A percentile compares a stretch with the other conserved stretches of the same genome.
Conservation (phyloP, 345 rosid genomes). For the Acer negundo region DNA sequence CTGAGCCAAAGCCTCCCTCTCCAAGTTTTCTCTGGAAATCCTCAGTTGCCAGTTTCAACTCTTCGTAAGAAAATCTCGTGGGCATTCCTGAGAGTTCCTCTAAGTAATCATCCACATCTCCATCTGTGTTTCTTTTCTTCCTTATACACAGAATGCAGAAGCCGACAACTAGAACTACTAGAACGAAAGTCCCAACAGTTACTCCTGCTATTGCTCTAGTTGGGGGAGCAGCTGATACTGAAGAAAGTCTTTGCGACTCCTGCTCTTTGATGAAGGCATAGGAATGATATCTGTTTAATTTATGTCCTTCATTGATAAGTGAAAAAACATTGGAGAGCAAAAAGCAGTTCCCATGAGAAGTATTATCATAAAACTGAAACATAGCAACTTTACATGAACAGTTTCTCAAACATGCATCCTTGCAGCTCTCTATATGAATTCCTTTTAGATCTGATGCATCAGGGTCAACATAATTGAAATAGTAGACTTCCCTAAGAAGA, state of each 20-base stretch:
- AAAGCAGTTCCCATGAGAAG: neutral
- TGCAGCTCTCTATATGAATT: no score
- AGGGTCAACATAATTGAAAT: neutral
- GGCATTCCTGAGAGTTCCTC: neutral
- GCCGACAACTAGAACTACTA: neutral
- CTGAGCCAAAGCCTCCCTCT: neutral
- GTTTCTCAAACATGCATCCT: neutral
- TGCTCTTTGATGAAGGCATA: neutral
- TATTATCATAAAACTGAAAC: neutral
- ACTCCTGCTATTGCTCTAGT: neutral
- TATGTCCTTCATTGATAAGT: neutral
- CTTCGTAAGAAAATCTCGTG: neutral
- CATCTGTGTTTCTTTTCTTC: neutral
- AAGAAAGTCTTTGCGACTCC: no score
- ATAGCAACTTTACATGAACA: neutral
- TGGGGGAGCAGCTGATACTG: no score
- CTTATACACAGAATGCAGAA: neutral
- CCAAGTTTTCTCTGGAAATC: neutral
- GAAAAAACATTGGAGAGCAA: neutral
- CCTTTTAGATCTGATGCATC: neutral
- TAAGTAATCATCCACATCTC: neutral
- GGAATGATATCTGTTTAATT: accelerated
- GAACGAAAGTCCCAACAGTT: neutral
- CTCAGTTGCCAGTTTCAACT: neutral
- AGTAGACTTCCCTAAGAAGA: neutral